phyloP scores from a whole-genome alignment of 2,329 filamentous ascomycete species.

The Hypocrella siamensis region DNA sequence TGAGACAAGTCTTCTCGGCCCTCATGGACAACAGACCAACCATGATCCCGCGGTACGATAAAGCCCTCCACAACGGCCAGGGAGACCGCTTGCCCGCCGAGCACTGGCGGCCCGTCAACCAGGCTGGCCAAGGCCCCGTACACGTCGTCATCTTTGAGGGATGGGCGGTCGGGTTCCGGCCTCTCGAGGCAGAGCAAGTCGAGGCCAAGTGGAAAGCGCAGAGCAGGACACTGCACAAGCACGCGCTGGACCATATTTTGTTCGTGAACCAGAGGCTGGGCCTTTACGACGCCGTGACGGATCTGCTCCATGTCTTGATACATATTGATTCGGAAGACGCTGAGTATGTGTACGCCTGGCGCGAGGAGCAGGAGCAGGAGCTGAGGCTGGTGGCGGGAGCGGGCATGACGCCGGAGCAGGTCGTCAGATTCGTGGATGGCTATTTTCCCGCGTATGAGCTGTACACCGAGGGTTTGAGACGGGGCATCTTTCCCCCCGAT shows the following conservation, averaged over 20 bases:
- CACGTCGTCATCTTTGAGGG: conserved; percentile 71
- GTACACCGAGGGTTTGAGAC: conserved; percentile 42
- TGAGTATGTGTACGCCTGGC: conserved; percentile 70
- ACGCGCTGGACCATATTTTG: conserved; percentile 32
- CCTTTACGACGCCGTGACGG: conserved; percentile 32
- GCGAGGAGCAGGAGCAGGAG: conserved; percentile 61
- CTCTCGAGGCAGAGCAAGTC: conserved; percentile 35
- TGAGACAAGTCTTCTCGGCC: conserved; percentile 41
- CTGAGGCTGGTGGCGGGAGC: conserved; percentile 49
- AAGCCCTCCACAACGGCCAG: conserved; percentile 58
- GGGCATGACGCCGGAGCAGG: conserved; percentile 73
- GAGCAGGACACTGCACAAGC: conserved; percentile 30
- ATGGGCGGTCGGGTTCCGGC: conserved; percentile 77
- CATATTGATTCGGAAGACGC: conserved; percentile 56
- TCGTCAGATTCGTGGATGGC: conserved; percentile 54
- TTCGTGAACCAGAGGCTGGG: conserved; percentile 32
- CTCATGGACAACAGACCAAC: conserved; percentile 37
- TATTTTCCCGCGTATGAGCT: conserved; percentile 62
- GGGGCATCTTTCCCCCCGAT: conserved; percentile 34
- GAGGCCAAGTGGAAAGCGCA: conserved; percentile 34
- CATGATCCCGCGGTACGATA: conserved; percentile 64
- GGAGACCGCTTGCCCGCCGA: conserved; percentile 55
- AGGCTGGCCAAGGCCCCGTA: conserved; percentile 28
- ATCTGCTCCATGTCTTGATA: conserved; percentile 36
- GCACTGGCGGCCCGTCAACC: conserved; percentile 45